phyloP scores from a whole-genome alignment of 139 green algal genomes.

The Chlorella ohadii region DNA sequence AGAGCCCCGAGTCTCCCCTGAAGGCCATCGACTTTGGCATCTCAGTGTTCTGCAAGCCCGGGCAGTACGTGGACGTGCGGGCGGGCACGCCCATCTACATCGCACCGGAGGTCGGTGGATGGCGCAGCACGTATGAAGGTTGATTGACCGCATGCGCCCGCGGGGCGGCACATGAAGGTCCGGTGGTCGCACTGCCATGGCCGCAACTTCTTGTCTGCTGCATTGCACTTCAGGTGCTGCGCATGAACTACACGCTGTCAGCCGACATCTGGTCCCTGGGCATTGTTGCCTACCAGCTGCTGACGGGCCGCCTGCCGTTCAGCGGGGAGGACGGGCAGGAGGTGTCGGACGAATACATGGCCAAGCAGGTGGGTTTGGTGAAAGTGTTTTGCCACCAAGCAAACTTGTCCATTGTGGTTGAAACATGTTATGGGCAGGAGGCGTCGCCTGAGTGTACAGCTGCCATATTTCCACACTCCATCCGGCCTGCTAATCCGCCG shows the following conservation, averaged over 20 bases:
- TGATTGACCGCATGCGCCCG: too few species aligned
- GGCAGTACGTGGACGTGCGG: conserved; percentile 41
- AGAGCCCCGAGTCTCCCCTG: conserved; percentile 56
- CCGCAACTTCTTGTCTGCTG: too few species aligned
- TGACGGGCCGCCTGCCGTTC: conserved; percentile 82
- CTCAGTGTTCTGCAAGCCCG: conserved; percentile 63
- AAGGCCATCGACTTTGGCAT: conserved; percentile 86
- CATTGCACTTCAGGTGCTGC: conserved; percentile 37
- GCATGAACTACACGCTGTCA: conserved; percentile 81
- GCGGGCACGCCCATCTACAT: conserved; percentile 67
- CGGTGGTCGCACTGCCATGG: too few species aligned
- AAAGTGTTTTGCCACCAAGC: not conserved
- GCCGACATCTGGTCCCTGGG: conserved; percentile 92
- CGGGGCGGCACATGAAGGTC: too few species aligned
- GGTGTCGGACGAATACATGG: conserved; percentile 63
- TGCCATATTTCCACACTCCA: not conserved
- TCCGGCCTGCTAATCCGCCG: not conserved
- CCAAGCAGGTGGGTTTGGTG: conserved; percentile 28
- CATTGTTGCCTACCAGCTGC: conserved; percentile 93
- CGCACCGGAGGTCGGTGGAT: conserved; percentile 67
- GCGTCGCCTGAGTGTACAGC: too few species aligned
- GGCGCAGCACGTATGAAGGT: too few species aligned
- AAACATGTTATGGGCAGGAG: not conserved
- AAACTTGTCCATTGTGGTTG: not conserved
- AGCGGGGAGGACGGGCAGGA: conserved; percentile 65